Conservation (phyloP, 148 eudicot species). For the Oxyria digyna region DNA sequence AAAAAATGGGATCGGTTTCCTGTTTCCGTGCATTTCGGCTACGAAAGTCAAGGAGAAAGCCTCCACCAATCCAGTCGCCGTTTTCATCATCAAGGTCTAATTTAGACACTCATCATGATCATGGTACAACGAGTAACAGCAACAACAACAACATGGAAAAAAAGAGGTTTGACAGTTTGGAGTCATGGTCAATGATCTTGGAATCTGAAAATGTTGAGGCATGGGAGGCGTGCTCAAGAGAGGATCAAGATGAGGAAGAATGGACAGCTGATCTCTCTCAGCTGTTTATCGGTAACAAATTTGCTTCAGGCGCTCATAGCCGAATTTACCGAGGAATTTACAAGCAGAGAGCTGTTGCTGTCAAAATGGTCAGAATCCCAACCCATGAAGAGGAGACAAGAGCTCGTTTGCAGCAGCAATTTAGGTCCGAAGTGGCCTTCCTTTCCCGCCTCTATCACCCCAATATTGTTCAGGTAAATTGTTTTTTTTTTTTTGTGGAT, state of each 20-base stretch:
- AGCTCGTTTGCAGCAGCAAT: conserved; percentile 70
- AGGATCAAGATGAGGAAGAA: conserved; percentile 51
- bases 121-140: conserved; percentile 18
- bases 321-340: conserved; percentile 92
- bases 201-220: conserved; percentile 85
- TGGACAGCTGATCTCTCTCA: conserved; percentile 99
- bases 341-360: conserved; percentile 94
- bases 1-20: conserved; percentile 48
- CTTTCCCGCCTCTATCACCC: conserved; percentile 88
- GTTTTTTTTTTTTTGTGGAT: neutral
- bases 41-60: conserved; percentile 29
- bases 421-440: conserved; percentile 75
- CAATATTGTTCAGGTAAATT: conserved; percentile 76
- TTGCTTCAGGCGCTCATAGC: conserved; percentile 97
- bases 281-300: conserved; percentile 87
- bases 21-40: conserved; percentile 51
- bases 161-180: conserved; percentile 84
- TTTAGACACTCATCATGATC: conserved; percentile 16
- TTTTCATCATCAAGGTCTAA: conserved; percentile 32
- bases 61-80: conserved; percentile 24
- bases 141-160: conserved; percentile 42
- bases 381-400: conserved; percentile 75
- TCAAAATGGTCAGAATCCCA: conserved; percentile 94
- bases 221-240: conserved; percentile 53
- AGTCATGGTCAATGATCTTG: conserved; percentile 97